Conservation (phyloP, 1,284 basidiomycete species). For the Apiotrichum laibachii region DNA sequence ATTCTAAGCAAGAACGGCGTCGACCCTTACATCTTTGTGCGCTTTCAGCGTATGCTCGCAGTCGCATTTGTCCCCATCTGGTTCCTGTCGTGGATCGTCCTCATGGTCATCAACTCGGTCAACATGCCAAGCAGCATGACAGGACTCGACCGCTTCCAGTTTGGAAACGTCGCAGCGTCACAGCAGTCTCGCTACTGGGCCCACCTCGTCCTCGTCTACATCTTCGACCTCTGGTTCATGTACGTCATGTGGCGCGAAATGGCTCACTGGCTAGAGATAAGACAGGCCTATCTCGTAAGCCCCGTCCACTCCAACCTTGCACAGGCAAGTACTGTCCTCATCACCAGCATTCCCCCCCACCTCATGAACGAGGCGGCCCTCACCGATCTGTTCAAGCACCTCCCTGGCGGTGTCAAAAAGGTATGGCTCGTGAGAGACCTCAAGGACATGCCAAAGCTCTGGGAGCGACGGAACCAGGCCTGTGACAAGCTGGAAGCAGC, state of each 20-base stretch:
- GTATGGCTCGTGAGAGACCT: conserved; percentile 68
- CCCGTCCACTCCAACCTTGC: conserved; percentile 62
- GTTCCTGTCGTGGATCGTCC: conserved; percentile 59
- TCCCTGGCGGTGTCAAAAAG: conserved; percentile 72
- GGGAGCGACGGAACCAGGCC: conserved; percentile 60
- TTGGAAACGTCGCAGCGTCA: conserved; percentile 52
- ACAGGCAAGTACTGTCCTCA: conserved; percentile 72
- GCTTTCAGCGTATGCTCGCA: conserved; percentile 64
- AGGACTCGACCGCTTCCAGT: conserved; percentile 58
- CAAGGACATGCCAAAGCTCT: conserved; percentile 62
- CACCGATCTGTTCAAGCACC: conserved; percentile 62
- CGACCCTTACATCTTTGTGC: conserved; percentile 71
- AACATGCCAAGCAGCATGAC: not conserved
- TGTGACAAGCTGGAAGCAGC: conserved; percentile 65
- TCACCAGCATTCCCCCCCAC: conserved; percentile 67
- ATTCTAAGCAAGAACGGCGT: conserved; percentile 53
- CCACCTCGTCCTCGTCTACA: conserved; percentile 52
- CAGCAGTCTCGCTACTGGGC: conserved; percentile 49
- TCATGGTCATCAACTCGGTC: conserved; percentile 61
- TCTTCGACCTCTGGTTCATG: conserved; percentile 61
- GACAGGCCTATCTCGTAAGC: conserved; percentile 67
- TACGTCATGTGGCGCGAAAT: conserved; percentile 67
- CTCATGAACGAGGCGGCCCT: conserved; percentile 63
- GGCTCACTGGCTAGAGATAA: conserved; percentile 62
- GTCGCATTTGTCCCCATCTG: conserved; percentile 67